phyloP scores from a whole-genome alignment of 306 rosid species.

The Acacia melanoxylon region DNA sequence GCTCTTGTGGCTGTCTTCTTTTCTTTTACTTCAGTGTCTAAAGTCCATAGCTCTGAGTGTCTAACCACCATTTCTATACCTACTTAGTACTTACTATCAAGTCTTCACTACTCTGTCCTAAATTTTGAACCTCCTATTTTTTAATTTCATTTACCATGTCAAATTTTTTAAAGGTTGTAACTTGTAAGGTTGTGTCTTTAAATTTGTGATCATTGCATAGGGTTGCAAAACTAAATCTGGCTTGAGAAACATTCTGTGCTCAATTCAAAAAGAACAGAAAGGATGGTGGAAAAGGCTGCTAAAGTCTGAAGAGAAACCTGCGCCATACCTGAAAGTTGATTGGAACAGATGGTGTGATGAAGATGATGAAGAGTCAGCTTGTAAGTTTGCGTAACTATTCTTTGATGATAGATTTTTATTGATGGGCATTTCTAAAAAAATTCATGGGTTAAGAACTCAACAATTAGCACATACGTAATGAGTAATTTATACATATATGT shows the following conservation, averaged over 20 bases:
- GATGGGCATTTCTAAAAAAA: conserved; percentile 16
- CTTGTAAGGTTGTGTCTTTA: not conserved
- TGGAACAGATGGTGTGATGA: conserved; percentile 91
- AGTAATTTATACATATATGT: not conserved
- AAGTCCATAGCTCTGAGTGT: not conserved
- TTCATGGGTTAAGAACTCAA: not conserved
- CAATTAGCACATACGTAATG: not conserved
- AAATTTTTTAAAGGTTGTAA: conserved; percentile 19
- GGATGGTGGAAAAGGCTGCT: conserved; percentile 85
- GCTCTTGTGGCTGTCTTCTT: not conserved
- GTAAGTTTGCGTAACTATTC: conserved; percentile 42
- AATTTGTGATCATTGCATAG: conserved; percentile 36
- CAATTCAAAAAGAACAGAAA: conserved; percentile 70
- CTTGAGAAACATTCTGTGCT: conserved; percentile 74
- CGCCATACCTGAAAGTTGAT: conserved; percentile 83
- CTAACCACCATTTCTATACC: not conserved
- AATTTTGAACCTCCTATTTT: not conserved
- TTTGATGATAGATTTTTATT: conserved; percentile 14
- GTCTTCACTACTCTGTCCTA: not conserved
- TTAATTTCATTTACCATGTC: not conserved
- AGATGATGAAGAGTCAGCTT: conserved; percentile 65
- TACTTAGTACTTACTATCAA: not conserved
- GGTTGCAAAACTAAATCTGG: conserved; percentile 74
- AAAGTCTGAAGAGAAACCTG: conserved; percentile 81
- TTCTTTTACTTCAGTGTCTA: not conserved